These are phyloP conservation scores for Penicillium brasilianum DNA, from an alignment of 2,329 filamentous ascomycete species.

Conservation along the genomic window DNA sequence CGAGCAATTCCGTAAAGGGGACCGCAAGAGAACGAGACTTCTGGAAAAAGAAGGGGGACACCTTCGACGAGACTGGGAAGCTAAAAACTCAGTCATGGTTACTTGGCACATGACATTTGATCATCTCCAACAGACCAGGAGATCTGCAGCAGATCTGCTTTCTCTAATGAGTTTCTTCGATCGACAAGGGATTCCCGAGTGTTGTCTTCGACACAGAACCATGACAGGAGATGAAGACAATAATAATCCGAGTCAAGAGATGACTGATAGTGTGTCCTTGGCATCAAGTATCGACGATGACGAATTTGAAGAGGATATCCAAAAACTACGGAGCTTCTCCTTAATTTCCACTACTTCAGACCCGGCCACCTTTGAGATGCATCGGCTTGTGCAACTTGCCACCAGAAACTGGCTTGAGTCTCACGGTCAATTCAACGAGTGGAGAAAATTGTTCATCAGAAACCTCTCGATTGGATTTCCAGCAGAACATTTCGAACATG, in stretches of 20 bases:
- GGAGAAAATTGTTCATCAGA: constrained; percentile 11
- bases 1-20: constrained; percentile 40
- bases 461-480: constrained; percentile 6
- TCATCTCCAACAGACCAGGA: constrained; percentile 29
- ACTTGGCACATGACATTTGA: constrained; percentile 45
- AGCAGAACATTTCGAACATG: neutral
- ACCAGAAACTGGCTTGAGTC: constrained; percentile 15
- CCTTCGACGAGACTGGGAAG: constrained; percentile 29
- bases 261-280: no score
- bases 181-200: constrained; percentile 33
- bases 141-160: constrained; percentile 32
- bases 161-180: constrained; percentile 38
- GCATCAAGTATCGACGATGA: neutral
- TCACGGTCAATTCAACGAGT: neutral
- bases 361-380: constrained; percentile 12
- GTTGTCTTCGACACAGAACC: no score
- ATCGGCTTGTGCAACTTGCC: constrained; percentile 19
- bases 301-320: neutral
- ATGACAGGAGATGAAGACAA: no score
- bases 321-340: neutral
- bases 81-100: constrained; percentile 32
- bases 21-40: constrained; percentile 33
- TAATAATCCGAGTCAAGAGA: no score
- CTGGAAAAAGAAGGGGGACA: constrained; percentile 33
- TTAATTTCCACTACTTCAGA: constrained; percentile 13